Base-by-base conservation (phyloP, 202 grass and related monocot species). In the Elaeis oleifera region DNA sequence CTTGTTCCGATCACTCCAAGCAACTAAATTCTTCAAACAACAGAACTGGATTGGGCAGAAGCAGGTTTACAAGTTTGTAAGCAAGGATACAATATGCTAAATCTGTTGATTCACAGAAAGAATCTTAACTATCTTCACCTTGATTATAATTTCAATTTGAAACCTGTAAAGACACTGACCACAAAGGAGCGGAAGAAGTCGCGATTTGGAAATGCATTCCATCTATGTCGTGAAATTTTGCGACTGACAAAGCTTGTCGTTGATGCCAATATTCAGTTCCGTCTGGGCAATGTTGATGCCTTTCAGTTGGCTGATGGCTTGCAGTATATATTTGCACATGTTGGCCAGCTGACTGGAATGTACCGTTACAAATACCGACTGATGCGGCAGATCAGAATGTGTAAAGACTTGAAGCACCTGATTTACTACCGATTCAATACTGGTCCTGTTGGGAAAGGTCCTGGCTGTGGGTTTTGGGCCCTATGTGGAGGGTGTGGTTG, bases 361-460 rank as follows among this genome's bases (percentile, higher is more conserved):
- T 97, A 97, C 62, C 76, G 94, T n/a, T 97, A 97, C 60, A 97
- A 97, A 72, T 97, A 97, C 51, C 84, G 94, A 50, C 63, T 97
- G 57, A 97, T 97, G 92, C 64, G 92, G 54, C 92, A 97, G 67
- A 97, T 97, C 52, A 83, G 92, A 70, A 97, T 97, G 92, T 97
- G 92, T 71, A 97, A 97, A 76, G 92, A 97, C 84, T 63, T 97
- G 72, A 97, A 97, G 58, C 92, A 92, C 68, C 79, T 97, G 81
- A 97, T 97, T 69, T 97, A 97, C 77, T 97, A 97, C 18, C 88
- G 92, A 32, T 97, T 97, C 62, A 97, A 97, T 67, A 97, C 92
- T 64, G 92, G 92, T 49, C 92, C 92, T 65, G 92, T 97, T 76
- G 92, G 92, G 23, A 92, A 97, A 76, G 92, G 92, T 51, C 92